Evolutionary conservation across 768 basidiomycete species (phyloP).

Genomic region (Tulasnella sp.): DNA sequence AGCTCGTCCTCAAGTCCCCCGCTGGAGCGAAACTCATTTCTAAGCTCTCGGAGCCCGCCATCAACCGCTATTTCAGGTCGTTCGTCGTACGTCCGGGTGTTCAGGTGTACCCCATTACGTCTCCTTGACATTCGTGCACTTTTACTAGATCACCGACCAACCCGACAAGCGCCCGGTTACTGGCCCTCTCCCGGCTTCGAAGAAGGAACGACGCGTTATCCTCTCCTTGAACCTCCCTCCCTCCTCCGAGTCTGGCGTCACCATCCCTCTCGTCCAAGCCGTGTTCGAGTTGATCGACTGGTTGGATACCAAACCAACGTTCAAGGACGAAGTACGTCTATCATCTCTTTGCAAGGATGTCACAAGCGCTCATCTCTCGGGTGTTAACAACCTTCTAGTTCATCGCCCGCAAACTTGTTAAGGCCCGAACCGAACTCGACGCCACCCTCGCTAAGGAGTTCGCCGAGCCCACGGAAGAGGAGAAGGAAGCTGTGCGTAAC

Average conservation of each 20-base stretch:
- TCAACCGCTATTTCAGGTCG: conserved; percentile 70
- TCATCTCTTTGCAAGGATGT: background rate
- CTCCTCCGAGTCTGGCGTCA: conserved; percentile 35
- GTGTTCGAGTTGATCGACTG: conserved; percentile 68
- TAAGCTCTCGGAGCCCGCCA: conserved; percentile 50
- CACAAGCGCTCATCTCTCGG: background rate
- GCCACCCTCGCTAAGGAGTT: conserved; percentile 53
- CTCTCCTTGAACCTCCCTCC: conserved; percentile 52
- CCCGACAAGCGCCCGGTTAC: conserved; percentile 54
- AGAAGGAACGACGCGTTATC: conserved; percentile 62
- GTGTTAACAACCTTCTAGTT: conserved; percentile 7
- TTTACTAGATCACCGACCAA: conserved; percentile 64
- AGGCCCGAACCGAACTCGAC: conserved; percentile 58
- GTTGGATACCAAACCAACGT: conserved; percentile 33
- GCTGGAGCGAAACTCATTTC: conserved; percentile 39
- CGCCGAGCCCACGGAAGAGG: conserved; percentile 38
- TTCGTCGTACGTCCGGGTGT: conserved; percentile 48
- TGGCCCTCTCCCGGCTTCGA: conserved; percentile 35
- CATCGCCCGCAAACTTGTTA: conserved; percentile 66
- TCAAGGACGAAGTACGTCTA: conserved; percentile 62
- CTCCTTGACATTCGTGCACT: conserved; percentile 1
- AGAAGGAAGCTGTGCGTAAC: conserved; percentile 51
- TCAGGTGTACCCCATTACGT: background rate
- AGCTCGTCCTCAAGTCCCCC: conserved; percentile 54
- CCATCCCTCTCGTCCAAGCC: conserved; percentile 48